phyloP scores from a whole-genome alignment of 1,139 yeast genomes.

The Tardiomyces blankii region DNA sequence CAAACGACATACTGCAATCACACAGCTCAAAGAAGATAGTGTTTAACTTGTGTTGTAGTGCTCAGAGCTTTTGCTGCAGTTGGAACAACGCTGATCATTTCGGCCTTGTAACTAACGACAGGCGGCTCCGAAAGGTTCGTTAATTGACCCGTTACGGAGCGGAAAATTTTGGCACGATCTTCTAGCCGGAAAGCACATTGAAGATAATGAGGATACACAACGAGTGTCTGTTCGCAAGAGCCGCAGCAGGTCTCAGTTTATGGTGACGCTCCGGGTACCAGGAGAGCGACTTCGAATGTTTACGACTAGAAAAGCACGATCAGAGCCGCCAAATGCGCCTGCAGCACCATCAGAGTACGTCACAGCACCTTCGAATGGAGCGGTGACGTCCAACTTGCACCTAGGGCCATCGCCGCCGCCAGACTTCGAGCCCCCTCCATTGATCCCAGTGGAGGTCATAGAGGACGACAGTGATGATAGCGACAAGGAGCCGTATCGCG shows the following conservation, averaged over 20 bases:
- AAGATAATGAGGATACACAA: not conserved
- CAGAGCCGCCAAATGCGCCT: not conserved
- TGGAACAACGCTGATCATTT: too few relatives aligned
- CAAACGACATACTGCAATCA: too few relatives aligned
- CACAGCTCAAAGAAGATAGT: too few relatives aligned
- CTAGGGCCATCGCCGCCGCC: not conserved
- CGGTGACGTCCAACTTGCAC: too few relatives aligned
- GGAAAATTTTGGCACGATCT: conserved; percentile 12
- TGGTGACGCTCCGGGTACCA: not conserved
- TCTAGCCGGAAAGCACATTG: conserved; percentile 2
- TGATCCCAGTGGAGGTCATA: not conserved
- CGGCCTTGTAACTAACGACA: not conserved
- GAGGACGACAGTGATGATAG: conserved; percentile 1
- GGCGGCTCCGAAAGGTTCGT: conserved; percentile 14
- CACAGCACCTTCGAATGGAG: too few relatives aligned
- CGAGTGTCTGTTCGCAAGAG: not conserved
- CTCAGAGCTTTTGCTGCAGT: too few relatives aligned
- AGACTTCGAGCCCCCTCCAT: not conserved
- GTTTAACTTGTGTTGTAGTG: too few relatives aligned
- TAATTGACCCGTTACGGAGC: conserved; percentile 13
- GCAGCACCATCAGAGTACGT: not conserved
- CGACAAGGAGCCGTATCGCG: conserved; percentile 45
- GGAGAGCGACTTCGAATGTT: not conserved
- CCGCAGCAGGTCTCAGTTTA: not conserved
- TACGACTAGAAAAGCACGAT: not conserved